Evolutionary conservation across 75 land plant genomes (phyloP), one percentile per base, ranked within the genome.

Genomic region (Picea sitchensis): DNA sequence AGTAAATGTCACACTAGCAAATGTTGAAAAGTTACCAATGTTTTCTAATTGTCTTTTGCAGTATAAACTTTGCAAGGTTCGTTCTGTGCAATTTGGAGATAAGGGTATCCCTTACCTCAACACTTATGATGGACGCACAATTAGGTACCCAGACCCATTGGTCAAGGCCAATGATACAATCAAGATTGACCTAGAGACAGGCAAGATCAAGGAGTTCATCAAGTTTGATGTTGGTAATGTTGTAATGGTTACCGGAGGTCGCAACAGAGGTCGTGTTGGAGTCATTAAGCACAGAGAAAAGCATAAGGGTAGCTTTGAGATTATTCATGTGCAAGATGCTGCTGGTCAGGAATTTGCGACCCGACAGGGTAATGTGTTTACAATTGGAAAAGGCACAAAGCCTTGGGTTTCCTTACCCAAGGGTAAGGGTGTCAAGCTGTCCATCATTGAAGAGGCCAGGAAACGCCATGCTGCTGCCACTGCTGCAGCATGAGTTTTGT

Each of bases 211-310:
- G 47, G 98, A 95, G 58, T 93, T 93, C 84, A 93, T 95, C 85
- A 95, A 95, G 86, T 95, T 95, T 85, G 98, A 93, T 84, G 93
- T 95, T 73, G 98, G 98, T 21, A 95, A 93, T 87, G 85, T 93
- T 74, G 92, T 91, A 44, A 95, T 95, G 98, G 98, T 95, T 64
- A 95, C 98, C 82, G 98, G 94, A 58, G 98, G 98, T 58, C 91
- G 96, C 31, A 95, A 95, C 87, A 91, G 92, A 54, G 98, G 98
- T 11, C 87, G 96, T 44, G 90, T 95, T 80, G 96, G 98, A 63
- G 83, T 93, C 2, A 88, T 95, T 72, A 96, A 93, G 87, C 91
- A 86, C 87, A 84, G 96, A 34, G 98, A 93, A 82, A 95, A 95
- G 90, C 95, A 95, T 78, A 95, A 95, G 92, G 98, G 98, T 6